Evolutionary conservation across 1,139 yeast genomes (phyloP).

Genomic region (Lodderomyces jiufengensis): DNA sequence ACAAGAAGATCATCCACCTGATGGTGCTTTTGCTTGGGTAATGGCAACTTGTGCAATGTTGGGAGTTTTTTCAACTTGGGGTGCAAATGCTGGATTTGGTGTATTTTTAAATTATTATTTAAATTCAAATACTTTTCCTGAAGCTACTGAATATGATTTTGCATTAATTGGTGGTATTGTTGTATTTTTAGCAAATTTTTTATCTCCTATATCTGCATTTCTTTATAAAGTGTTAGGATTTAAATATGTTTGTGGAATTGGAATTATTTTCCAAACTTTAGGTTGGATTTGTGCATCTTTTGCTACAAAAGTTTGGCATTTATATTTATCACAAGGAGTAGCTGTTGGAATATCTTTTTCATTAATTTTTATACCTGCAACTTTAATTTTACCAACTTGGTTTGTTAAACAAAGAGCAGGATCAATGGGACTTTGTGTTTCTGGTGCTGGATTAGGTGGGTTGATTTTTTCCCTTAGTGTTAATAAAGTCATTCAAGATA

Average conservation of each 20-base stretch:
- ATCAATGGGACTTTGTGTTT: constrained; percentile 57
- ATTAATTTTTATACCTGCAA: constrained; percentile 56
- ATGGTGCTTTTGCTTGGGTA: constrained; percentile 72
- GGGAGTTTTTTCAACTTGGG: constrained; percentile 63
- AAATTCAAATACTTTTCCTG: constrained; percentile 43
- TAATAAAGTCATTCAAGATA: constrained; percentile 42
- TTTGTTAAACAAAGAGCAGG: constrained; percentile 53
- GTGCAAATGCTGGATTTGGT: constrained; percentile 67
- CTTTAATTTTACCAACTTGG: constrained; percentile 61
- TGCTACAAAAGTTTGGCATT: constrained; percentile 57
- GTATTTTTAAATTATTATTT: constrained; percentile 61
- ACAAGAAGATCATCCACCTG: constrained; percentile 40
- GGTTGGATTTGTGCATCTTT: constrained; percentile 66
- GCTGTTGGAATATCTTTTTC: constrained; percentile 61
- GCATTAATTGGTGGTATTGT: constrained; percentile 70
- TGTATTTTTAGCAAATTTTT: constrained; percentile 53
- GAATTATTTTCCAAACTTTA: constrained; percentile 48
- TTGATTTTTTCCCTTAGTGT: constrained; percentile 49
- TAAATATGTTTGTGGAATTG: constrained; percentile 39
- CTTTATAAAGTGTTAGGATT: constrained; percentile 33
- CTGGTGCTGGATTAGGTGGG: constrained; percentile 70
- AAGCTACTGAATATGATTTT: constrained; percentile 56
- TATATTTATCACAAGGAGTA: constrained; percentile 69
- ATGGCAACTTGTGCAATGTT: constrained; percentile 52
- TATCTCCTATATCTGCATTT: constrained; percentile 51